phyloP scores from a whole-genome alignment of 768 basidiomycete genomes.

The Serendipita sp. region DNA sequence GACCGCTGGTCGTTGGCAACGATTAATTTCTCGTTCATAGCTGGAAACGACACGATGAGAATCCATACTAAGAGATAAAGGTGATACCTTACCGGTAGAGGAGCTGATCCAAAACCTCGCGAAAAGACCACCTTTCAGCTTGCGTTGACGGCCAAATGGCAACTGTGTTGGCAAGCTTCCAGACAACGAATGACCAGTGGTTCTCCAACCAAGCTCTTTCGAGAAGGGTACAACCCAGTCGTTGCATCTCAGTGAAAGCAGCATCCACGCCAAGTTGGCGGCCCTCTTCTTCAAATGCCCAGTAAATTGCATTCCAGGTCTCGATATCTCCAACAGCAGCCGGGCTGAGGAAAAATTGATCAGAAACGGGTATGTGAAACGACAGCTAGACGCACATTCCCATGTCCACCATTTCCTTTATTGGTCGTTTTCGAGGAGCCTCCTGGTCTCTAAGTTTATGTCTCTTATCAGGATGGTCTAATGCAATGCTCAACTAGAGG shows the following conservation, averaged over 20 bases:
- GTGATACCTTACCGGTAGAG: slow-evolving; percentile 51
- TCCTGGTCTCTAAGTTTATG: neutral
- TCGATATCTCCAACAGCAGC: slow-evolving; percentile 11
- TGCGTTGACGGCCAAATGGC: slow-evolving; percentile 46
- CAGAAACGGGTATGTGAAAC: slow-evolving; percentile 15
- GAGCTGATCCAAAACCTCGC: slow-evolving; percentile 66
- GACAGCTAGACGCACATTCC: slow-evolving; percentile 34
- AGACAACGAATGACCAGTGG: slow-evolving; percentile 79
- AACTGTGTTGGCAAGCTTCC: slow-evolving; percentile 86
- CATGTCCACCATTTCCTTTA: neutral
- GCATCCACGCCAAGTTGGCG: slow-evolving; percentile 17
- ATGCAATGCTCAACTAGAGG: neutral
- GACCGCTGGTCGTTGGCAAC: slow-evolving; percentile 63
- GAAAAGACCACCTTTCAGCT: slow-evolving; percentile 62
- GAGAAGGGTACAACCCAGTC: slow-evolving; percentile 47
- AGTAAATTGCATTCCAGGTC: slow-evolving; percentile 11
- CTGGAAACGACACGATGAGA: slow-evolving; percentile 24
- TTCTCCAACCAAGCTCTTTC: slow-evolving; percentile 78
- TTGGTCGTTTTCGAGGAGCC: neutral
- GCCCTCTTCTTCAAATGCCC: slow-evolving; percentile 11
- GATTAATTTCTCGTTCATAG: slow-evolving; percentile 75
- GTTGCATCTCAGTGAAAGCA: slow-evolving; percentile 39
- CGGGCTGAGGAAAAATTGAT: slow-evolving; percentile 5
- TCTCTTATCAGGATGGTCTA: neutral
- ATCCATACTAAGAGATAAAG: neutral